Percentiles rank a stretch among this genome's conserved stretches.
Evolutionary conservation across 768 basidiomycete species (phyloP).

Genomic region (Termitomyces sp.): DNA sequence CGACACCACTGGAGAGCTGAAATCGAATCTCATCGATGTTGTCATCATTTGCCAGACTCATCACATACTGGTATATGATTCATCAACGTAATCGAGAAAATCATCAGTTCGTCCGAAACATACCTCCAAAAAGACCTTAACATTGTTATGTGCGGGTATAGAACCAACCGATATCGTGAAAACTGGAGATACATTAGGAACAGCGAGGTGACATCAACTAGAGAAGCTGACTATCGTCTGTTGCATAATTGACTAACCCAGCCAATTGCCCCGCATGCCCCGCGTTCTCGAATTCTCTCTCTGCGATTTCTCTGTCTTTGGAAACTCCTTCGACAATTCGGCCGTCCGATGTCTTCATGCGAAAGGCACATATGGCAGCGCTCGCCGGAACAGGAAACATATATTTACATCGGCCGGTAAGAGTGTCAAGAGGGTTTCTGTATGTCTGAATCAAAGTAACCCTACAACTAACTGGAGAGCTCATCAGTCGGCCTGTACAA

Average conservation of each 20-base stretch:
- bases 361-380: constrained; percentile 50
- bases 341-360: constrained; percentile 39
- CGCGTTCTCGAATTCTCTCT: constrained; percentile 33
- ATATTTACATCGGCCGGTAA: constrained; percentile 44
- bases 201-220: neutral
- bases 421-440: constrained; percentile 26
- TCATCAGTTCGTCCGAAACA: constrained; percentile 9
- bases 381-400: constrained; percentile 53
- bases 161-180: constrained; percentile 56
- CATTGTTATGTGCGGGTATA: constrained; percentile 34
- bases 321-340: constrained; percentile 36
- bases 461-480: constrained; percentile 30
- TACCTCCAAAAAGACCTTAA: constrained; percentile 38
- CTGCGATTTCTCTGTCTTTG: constrained; percentile 42
- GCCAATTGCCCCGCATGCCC: constrained; percentile 31
- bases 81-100: neutral
- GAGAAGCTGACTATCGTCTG: constrained; percentile 41
- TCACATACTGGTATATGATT: constrained; percentile 34
- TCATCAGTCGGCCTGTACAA: neutral
- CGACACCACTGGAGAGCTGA: constrained; percentile 46
- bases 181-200: constrained; percentile 25
- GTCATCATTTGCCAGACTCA: constrained; percentile 48
- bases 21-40: constrained; percentile 42
- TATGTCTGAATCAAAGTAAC: constrained; percentile 36
- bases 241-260: constrained; percentile 42